phyloP scores from a whole-genome alignment of 257 asterid genomes.

The Nyctanthes arbortristis region DNA sequence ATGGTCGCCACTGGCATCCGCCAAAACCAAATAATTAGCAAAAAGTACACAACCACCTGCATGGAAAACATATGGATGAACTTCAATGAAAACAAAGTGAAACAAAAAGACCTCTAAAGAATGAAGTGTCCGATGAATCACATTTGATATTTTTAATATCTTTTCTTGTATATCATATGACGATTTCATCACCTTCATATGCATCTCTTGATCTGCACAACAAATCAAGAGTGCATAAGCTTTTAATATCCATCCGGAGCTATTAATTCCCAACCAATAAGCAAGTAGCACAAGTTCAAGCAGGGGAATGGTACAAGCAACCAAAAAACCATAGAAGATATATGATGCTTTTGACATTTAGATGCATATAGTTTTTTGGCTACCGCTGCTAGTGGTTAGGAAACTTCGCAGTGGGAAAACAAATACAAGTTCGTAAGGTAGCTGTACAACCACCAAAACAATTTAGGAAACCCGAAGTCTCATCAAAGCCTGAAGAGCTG shows the following conservation, averaged over 20 bases:
- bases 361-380: background rate
- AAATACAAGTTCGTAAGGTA: background rate
- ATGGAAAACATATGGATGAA: conserved; percentile 8
- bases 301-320: conserved; percentile 3
- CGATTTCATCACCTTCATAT: conserved; percentile 46
- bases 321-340: background rate
- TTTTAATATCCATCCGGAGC: conserved; percentile 15
- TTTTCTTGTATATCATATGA: conserved; percentile 52
- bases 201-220: conserved; percentile 64
- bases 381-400: background rate
- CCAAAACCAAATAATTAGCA: conserved; percentile 86
- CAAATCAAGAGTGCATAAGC: conserved; percentile 20
- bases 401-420: background rate
- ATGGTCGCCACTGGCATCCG: conserved; percentile 74
- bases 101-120: conserved; percentile 10
- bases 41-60: conserved; percentile 52
- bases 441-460: background rate
- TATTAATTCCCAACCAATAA: background rate
- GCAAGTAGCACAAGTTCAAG: background rate
- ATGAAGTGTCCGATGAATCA: conserved; percentile 31
- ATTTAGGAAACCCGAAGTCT: too few species aligned
- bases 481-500: too few species aligned
- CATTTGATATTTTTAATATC: conserved; percentile 60
- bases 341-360: background rate
- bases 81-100: background rate